Evolutionary conservation across 495 filamentous ascomycete genomes (phyloP), one percentile per base, ranked within the genome.

Genomic region (Aspergillus leporis): DNA sequence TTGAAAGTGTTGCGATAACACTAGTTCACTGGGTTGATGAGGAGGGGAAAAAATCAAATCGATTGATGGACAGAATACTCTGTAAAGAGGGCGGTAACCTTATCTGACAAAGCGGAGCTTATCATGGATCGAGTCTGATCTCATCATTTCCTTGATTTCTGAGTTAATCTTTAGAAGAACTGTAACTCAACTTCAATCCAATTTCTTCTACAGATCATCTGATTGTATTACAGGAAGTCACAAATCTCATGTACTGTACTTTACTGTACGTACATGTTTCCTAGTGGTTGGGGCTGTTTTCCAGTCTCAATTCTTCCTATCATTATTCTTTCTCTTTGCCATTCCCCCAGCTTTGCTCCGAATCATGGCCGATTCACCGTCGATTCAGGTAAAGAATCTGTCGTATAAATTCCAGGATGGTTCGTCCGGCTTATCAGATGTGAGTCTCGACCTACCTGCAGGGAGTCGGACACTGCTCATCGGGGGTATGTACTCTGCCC

Each of bases 331-430:
- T 19, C 45, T 7, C 45, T 31, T 47, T 10, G 22, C 48, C n/a
- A 36, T 49, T 30, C 45, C 49, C 22, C 21, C 48, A 19, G 41
- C 31, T 18, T 50, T 28, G 2, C 13, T 58, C 49, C 31, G 38
- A 31, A 51, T 51, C 25, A 72, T 72, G 65, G 50, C 47, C 23
- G 60, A 48, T 21, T 53, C 67, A 7, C 85, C 85, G 6, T 81
- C 81, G 13, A 89, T 98, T 73, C 65, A 80, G 54, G 88, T 93
- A 61, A 81, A 78, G 21, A 71, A 85, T 75, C 86, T 99, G 50
- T 92, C 85, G 61, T 99, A 97, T 82, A 86, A 84, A 58, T 97
- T 98, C 80, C 87, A 87, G 18, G 89, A 96, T 79, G 84, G 86
- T 66, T 84, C 85, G 18, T 80, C 79, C 9, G 94, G 92, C 54